phyloP scores from a whole-genome alignment of 768 basidiomycete genomes.

The Sistotremastrum suecicum region DNA sequence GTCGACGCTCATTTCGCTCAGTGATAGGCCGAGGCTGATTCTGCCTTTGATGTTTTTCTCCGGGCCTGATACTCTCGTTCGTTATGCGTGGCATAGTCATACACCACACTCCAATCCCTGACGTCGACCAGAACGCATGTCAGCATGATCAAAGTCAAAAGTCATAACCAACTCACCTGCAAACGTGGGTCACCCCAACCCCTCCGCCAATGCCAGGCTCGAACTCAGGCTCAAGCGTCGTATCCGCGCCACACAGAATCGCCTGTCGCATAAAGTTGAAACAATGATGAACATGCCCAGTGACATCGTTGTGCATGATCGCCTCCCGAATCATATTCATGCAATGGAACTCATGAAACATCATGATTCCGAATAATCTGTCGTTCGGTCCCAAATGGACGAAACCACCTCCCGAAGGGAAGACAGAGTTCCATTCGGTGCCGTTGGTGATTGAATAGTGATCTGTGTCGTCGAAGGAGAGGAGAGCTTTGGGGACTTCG shows the following conservation, averaged over 20 bases:
- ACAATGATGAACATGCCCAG: slow-evolving; percentile 23
- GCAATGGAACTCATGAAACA: slow-evolving; percentile 39
- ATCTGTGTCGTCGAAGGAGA: slow-evolving; percentile 16
- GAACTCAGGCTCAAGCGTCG: slow-evolving; percentile 18
- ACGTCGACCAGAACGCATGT: too few species aligned
- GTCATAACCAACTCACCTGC: slow-evolving; percentile 4
- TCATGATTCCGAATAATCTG: slow-evolving; percentile 19
- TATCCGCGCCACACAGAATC: slow-evolving; percentile 24
- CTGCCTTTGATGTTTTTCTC: too few species aligned
- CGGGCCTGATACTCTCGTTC: too few species aligned
- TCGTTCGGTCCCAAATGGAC: slow-evolving; percentile 20
- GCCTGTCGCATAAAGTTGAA: slow-evolving; percentile 25
- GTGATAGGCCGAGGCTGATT: too few species aligned
- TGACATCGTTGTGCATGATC: slow-evolving; percentile 13
- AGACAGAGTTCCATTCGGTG: slow-evolving; percentile 13
- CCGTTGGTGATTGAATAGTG: slow-evolving; percentile 15
- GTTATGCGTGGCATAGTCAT: not conserved
- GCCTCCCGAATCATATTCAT: slow-evolving; percentile 23
- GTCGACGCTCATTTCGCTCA: too few species aligned
- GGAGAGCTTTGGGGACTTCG: too few species aligned
- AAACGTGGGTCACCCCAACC: slow-evolving; percentile 25
- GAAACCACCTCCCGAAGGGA: slow-evolving; percentile 7
- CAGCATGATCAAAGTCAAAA: too few species aligned
- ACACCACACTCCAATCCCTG: slow-evolving; percentile 19
- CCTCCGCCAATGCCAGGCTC: too few species aligned